Evolutionary conservation across 345 rosid genomes (phyloP).

Genomic region (Populus ilicifolia): DNA sequence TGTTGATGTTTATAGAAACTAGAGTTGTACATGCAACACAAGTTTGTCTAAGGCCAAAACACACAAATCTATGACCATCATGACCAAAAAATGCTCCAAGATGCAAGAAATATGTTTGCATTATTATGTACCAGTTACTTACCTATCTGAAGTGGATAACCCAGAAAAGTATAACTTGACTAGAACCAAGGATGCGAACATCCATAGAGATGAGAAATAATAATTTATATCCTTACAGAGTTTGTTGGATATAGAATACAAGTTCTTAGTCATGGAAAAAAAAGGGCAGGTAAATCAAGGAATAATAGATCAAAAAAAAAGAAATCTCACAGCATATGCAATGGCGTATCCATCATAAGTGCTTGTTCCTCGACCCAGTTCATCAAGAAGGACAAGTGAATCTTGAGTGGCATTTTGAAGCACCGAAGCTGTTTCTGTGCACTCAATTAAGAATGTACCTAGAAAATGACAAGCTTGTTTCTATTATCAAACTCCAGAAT

Average conservation of each 20-base stretch:
- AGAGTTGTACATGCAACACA: too few relatives aligned
- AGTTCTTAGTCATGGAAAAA: not conserved
- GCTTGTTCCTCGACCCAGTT: slow-evolving; percentile 96
- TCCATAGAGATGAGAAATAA: not conserved
- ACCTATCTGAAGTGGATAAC: not conserved
- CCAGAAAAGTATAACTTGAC: not conserved
- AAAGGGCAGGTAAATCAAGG: not conserved
- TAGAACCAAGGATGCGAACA: not conserved
- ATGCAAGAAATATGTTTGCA: not conserved
- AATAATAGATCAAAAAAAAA: not conserved
- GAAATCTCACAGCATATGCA: slow-evolving; percentile 71
- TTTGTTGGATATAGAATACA: not conserved
- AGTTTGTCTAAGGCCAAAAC: not conserved
- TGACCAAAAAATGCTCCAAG: too few relatives aligned
- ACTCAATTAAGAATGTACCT: slow-evolving; percentile 94
- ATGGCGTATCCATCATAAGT: slow-evolving; percentile 97
- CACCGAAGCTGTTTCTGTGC: slow-evolving; percentile 93
- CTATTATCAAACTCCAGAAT: slow-evolving; percentile 9
- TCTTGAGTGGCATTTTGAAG: slow-evolving; percentile 90
- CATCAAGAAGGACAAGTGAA: slow-evolving; percentile 89
- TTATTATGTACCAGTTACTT: not conserved
- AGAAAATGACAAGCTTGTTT: slow-evolving; percentile 7
- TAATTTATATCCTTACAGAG: not conserved
- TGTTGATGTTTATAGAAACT: too few relatives aligned
- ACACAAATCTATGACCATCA: not conserved